Percentiles rank a stretch among this genome's conserved stretches.
These are phyloP conservation scores for Crassisporium funariophilum DNA, from an alignment of 768 basidiomycete genomes.

Conservation along the genomic window DNA sequence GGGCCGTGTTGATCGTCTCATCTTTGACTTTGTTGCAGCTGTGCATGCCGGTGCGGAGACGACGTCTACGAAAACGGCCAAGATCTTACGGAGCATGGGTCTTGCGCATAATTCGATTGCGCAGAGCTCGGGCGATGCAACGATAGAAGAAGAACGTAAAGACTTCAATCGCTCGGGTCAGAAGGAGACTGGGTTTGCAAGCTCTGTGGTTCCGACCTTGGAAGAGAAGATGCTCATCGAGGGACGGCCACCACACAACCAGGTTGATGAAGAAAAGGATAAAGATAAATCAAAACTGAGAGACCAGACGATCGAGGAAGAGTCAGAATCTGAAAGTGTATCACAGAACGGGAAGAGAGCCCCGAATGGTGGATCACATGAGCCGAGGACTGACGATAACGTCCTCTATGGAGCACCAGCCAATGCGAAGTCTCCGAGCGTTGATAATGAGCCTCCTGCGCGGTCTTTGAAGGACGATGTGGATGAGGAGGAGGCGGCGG, in stretches of 20 bases:
- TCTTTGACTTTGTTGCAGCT: constrained; percentile 9
- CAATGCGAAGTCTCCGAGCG: constrained; percentile 42
- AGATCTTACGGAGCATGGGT: constrained; percentile 44
- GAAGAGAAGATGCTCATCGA: constrained; percentile 69
- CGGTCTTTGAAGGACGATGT: constrained; percentile 44
- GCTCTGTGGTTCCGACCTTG: constrained; percentile 64
- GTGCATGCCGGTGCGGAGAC: constrained; percentile 16
- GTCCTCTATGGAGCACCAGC: constrained; percentile 59
- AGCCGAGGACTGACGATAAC: constrained; percentile 42
- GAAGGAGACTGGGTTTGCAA: constrained; percentile 57
- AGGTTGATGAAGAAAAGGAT: constrained; percentile 21
- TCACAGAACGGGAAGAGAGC: constrained; percentile 3
- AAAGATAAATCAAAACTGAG: background rate
- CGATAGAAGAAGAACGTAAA: constrained; percentile 50
- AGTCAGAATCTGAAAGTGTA: constrained; percentile 1
- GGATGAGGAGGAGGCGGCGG: constrained; percentile 50
- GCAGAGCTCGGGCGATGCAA: constrained; percentile 42
- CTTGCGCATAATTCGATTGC: constrained; percentile 41
- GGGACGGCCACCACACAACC: constrained; percentile 37
- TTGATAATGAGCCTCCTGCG: constrained; percentile 50
- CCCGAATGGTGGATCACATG: constrained; percentile 17
- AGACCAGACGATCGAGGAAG: constrained; percentile 10
- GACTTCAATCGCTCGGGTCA: constrained; percentile 54
- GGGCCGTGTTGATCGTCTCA: background rate
- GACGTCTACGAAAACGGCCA: constrained; percentile 31